Base-by-base conservation (phyloP, 139 green algal species). In the Gonium pectorale region DNA sequence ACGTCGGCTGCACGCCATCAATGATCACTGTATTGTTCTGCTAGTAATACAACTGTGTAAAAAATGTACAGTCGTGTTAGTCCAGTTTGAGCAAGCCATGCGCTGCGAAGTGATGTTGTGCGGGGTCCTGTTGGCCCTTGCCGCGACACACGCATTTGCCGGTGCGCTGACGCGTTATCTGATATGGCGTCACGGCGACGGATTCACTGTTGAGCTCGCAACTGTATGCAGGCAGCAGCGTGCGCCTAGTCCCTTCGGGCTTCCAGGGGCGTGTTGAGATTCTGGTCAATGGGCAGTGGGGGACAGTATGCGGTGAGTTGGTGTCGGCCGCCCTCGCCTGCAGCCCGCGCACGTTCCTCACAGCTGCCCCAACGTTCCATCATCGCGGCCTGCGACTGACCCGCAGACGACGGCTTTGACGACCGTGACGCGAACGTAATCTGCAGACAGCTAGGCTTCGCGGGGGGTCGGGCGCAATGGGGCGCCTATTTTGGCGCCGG, bases 401-500 rank as follows among this genome's bases (percentile, higher is more conserved):
- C 17, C 35, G 13, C 77, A 83, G 77, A 64, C 7, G 33, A 64
- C 21, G 43, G 43, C 9, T 83, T 73, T 31, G 62, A 73, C 19
- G 77, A 83, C n/a, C 43, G 60, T 4, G 62, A 51, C 26, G 77
- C 77, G 38, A 83, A 38, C 27, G 77, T 83, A 0, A 44, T 33
- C 3, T 83, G 77, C 62, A 60, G 59, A 5, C 40, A 73, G 35
- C 44, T 73, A 5, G 77, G 77, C 43, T 83, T 63, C 37, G 77
- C 77, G 2, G 77, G 77, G 22, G 77, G 77, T 8, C 59, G 77
- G 4, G 75, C 59, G 31, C 75, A 83, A 2, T 71, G 75, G 75
- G 59, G 60, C 11, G 75, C 75, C 31, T 83, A 83, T 26, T 83
- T 83, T 46, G 75, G 75, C 41, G 75, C 59, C 27, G 75, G 75